Percentiles rank a stretch among this genome's conserved stretches.
phyloP scores from a whole-genome alignment of 2,329 filamentous ascomycete species.

The Apiospora koreana region DNA sequence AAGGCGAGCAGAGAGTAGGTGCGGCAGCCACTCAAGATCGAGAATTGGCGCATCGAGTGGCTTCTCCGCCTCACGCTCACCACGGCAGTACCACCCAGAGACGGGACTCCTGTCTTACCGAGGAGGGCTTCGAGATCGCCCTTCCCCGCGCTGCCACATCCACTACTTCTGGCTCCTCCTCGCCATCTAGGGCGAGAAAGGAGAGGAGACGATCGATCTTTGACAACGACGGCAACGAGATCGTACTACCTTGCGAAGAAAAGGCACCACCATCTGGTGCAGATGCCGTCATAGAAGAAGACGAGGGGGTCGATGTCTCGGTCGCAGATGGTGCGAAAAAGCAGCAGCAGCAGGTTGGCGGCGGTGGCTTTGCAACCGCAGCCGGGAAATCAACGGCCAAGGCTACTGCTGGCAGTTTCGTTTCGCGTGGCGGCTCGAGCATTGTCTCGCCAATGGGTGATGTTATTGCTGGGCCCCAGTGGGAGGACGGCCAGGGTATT shows the following conservation, averaged over 20 bases:
- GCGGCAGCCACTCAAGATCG: neutral
- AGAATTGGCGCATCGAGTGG: neutral
- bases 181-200: constrained; percentile 17
- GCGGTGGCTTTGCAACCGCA: neutral
- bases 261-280: neutral
- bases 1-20: neutral
- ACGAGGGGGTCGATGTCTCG: constrained; percentile 19
- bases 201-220: constrained; percentile 44
- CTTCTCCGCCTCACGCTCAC: constrained; percentile 8
- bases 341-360: constrained; percentile 13
- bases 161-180: constrained; percentile 8
- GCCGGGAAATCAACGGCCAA: neutral
- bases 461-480: constrained; percentile 78
- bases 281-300: constrained; percentile 25
- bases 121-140: constrained; percentile 50
- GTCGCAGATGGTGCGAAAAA: neutral
- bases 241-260: constrained; percentile 40
- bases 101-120: constrained; percentile 44
- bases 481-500: constrained; percentile 74
- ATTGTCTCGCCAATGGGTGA: constrained; percentile 80
- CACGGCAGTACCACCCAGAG: constrained; percentile 17
- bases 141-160: constrained; percentile 31
- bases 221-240: constrained; percentile 57
- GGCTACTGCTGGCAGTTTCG: constrained; percentile 38
- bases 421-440: constrained; percentile 77